A percentile compares a stretch with the other conserved stretches of the same genome.
Evolutionary conservation across 805 yeast species (phyloP).

Genomic region (Monosporozyma solicola): DNA sequence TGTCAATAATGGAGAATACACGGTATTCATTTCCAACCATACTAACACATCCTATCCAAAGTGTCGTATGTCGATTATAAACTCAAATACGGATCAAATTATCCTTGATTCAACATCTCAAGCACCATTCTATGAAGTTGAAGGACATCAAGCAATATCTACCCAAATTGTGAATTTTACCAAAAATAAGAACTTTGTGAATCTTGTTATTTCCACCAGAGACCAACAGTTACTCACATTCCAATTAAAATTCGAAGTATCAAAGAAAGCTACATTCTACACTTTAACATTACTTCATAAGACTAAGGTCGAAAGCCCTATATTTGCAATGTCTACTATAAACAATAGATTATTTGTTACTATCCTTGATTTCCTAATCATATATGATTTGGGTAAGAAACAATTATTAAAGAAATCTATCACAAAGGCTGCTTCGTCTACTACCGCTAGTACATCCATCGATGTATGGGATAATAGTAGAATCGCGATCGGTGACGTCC

Average conservation of each 20-base stretch:
- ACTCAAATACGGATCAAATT: neutral
- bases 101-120: neutral
- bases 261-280: slow-evolving; percentile 16
- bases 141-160: neutral
- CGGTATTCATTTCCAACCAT: neutral
- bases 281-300: slow-evolving; percentile 45
- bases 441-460: slow-evolving; percentile 46
- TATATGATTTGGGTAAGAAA: slow-evolving; percentile 69
- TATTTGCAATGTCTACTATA: slow-evolving; percentile 44
- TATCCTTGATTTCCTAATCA: slow-evolving; percentile 39
- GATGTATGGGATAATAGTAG: slow-evolving; percentile 44
- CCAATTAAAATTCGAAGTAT: slow-evolving; percentile 16
- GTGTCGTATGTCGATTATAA: neutral
- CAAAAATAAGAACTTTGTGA: slow-evolving; percentile 12
- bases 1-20: neutral
- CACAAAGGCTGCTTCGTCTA: slow-evolving; percentile 35
- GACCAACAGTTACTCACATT: slow-evolving; percentile 13
- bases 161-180: slow-evolving; percentile 23
- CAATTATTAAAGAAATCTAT: slow-evolving; percentile 65
- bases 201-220: slow-evolving; percentile 40
- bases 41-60: neutral
- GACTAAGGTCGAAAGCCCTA: slow-evolving; percentile 44
- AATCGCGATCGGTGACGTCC: slow-evolving; percentile 62
- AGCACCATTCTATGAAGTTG: neutral
- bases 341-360: slow-evolving; percentile 57